Percentiles rank a stretch among this genome's conserved stretches.
Conservation (phyloP, 768 basidiomycete species). For the Asterophora lycoperdoides region DNA sequence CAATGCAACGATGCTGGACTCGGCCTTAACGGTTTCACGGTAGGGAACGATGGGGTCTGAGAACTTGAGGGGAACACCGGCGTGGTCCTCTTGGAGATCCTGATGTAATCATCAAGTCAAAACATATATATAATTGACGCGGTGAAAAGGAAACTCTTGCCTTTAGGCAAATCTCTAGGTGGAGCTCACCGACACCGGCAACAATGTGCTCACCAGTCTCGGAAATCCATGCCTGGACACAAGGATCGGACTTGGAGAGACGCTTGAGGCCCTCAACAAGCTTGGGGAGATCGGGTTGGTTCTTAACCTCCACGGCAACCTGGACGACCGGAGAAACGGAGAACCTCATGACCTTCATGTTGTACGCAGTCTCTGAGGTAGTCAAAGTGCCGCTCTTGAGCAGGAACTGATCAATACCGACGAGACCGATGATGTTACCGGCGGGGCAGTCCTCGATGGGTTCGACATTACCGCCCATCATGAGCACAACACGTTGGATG, state of each 20-base stretch:
- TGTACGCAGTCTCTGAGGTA: constrained; percentile 97
- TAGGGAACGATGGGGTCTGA: constrained; percentile 97
- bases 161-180: constrained; percentile 99
- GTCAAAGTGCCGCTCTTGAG: constrained; percentile 99
- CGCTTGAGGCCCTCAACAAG: constrained; percentile 99
- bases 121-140: neutral
- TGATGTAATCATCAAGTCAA: constrained; percentile 24
- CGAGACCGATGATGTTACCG: constrained; percentile 98
- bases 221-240: constrained; percentile 89
- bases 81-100: constrained; percentile 99
- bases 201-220: constrained; percentile 98
- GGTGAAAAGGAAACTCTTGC: constrained; percentile 27
- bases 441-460: constrained; percentile 99
- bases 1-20: constrained; percentile 91
- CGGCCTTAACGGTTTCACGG: constrained; percentile 93
- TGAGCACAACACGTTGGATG: constrained; percentile 96
- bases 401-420: constrained; percentile 99
- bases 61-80: constrained; percentile 96
- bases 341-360: constrained; percentile 99
- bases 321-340: constrained; percentile 99
- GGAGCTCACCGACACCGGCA: constrained; percentile 97
- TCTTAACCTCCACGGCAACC: constrained; percentile 99
- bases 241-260: constrained; percentile 98
- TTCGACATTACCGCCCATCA: constrained; percentile 99
- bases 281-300: constrained; percentile 97